Percentiles rank a stretch among this genome's conserved stretches.
Evolutionary conservation across 306 rosid genomes (phyloP).

Genomic region (Cucurbita ficifolia): DNA sequence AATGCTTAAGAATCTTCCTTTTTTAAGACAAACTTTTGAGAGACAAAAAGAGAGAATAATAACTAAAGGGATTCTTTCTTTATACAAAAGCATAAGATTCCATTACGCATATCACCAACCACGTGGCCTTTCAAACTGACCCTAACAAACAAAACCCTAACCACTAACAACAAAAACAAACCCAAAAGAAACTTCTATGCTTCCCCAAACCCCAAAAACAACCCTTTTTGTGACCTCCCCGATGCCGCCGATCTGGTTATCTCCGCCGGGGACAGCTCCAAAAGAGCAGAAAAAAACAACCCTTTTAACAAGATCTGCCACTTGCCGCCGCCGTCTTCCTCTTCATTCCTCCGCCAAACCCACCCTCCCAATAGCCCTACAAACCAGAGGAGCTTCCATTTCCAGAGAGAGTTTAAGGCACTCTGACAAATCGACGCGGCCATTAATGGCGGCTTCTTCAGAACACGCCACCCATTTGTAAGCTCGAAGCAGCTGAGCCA

Average conservation of each 20-base stretch:
- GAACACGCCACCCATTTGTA: constrained; percentile 15
- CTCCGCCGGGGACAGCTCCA: not conserved
- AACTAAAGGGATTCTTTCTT: no score
- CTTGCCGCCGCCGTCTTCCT: not conserved
- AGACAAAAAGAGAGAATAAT: no score
- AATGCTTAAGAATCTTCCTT: no score
- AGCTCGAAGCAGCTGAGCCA: constrained; percentile 20
- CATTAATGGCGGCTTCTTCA: not conserved
- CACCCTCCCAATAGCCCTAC: constrained; percentile 20
- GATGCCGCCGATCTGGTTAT: not conserved
- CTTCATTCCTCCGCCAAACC: not conserved
- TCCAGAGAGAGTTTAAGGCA: constrained; percentile 30
- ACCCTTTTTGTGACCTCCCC: not conserved
- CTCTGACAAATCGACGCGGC: constrained; percentile 16
- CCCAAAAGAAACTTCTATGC: not conserved
- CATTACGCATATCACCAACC: not conserved
- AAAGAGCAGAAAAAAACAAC: not conserved
- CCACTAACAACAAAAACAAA: not conserved
- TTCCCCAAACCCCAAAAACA: not conserved
- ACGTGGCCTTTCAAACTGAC: not conserved
- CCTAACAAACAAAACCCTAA: not conserved
- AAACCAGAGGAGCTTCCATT: constrained; percentile 22
- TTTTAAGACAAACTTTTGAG: no score
- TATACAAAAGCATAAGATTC: not conserved
- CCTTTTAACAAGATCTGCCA: not conserved